Percentiles rank a stretch among this genome's conserved stretches.
Evolutionary conservation across 2,329 filamentous ascomycete species (phyloP).

Genomic region (Calonectria pteridis): DNA sequence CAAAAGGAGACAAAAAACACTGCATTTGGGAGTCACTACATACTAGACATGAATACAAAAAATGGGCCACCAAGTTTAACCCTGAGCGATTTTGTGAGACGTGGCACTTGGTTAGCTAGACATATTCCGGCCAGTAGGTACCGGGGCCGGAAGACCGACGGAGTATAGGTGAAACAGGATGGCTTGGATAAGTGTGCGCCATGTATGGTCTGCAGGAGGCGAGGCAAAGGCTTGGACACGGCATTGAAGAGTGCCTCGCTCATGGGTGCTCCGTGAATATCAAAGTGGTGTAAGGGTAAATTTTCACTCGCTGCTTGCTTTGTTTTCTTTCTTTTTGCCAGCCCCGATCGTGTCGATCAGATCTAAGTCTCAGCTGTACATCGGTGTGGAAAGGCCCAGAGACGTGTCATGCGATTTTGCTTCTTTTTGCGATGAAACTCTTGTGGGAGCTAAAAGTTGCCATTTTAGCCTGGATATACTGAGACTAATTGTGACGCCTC

Average conservation of each 20-base stretch:
- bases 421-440: not conserved
- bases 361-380: not conserved
- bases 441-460: not conserved
- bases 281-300: not conserved
- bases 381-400: not conserved
- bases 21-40: slow-evolving; percentile 13
- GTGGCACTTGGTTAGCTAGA: not conserved
- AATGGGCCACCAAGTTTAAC: not conserved
- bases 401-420: not conserved
- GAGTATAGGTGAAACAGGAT: slow-evolving; percentile 6
- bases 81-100: not conserved
- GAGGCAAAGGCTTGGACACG: not conserved
- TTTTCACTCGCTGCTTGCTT: not conserved
- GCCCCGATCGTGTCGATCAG: not conserved
- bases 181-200: not conserved
- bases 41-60: slow-evolving; percentile 14
- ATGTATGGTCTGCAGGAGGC: not conserved
- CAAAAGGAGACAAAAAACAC: not conserved
- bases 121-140: not conserved
- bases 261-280: not conserved
- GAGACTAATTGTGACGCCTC: not conserved
- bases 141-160: not conserved
- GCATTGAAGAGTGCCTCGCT: not conserved
- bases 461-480: not conserved
- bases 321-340: slow-evolving; percentile 4